A percentile compares a stretch with the other conserved stretches of the same genome.
phyloP scores from a whole-genome alignment of 192 early-diverging fungal species.

The Coemansia sp. region DNA sequence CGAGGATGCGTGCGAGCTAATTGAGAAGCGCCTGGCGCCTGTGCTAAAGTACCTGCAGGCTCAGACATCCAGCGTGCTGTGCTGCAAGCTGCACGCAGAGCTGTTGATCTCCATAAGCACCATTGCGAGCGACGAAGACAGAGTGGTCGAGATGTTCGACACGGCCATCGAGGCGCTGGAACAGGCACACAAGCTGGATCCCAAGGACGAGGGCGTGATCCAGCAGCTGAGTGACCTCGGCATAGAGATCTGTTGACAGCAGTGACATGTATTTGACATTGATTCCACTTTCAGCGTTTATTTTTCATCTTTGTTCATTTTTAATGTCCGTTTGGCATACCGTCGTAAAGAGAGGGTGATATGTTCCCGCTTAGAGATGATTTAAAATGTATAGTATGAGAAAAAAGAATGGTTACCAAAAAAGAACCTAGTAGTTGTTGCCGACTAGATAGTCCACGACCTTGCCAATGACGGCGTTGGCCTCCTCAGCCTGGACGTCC shows the following conservation, averaged over 20 bases:
- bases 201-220: conserved; percentile 39
- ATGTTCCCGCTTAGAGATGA: no score
- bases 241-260: neutral
- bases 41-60: conserved; percentile 33
- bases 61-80: conserved; percentile 3
- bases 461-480: conserved; percentile 68
- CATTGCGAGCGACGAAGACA: conserved; percentile 52
- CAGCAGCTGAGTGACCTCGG: conserved; percentile 49
- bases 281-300: no score
- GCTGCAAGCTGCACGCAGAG: conserved; percentile 35
- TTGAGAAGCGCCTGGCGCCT: conserved; percentile 25
- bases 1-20: conserved; percentile 39
- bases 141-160: conserved; percentile 52
- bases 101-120: conserved; percentile 37
- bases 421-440: conserved; percentile 54
- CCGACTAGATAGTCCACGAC: conserved; percentile 76
- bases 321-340: no score
- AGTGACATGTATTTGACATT: neutral
- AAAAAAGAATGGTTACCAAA: no score
- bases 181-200: conserved; percentile 43
- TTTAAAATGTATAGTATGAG: conserved; percentile 2
- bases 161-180: conserved; percentile 46
- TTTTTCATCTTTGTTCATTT: neutral
- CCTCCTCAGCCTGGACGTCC: conserved; percentile 60
- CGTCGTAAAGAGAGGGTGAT: no score